Evolutionary conservation across 2,329 filamentous ascomycete genomes (phyloP).

Genomic region (Coniochaeta sp.): DNA sequence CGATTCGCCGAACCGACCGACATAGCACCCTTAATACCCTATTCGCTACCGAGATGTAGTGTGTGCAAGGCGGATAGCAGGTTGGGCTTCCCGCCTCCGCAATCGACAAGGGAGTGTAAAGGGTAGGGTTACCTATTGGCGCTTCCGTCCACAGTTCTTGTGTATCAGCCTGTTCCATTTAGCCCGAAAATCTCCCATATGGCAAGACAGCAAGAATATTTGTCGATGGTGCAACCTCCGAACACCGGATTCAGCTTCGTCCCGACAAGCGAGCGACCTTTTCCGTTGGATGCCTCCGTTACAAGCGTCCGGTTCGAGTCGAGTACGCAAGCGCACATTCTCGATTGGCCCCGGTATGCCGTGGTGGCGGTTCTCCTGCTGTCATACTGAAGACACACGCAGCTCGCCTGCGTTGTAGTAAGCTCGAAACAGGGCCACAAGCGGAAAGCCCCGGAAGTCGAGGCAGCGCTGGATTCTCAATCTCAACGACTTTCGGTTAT

Average conservation of each 20-base stretch:
- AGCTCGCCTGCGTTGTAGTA: slow-evolving; percentile 1
- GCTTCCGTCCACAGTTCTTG: slow-evolving; percentile 1
- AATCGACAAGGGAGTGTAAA: not conserved
- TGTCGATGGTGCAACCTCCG: not conserved
- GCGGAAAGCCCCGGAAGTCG: not conserved
- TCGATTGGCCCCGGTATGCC: not conserved
- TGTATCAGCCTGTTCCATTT: slow-evolving; percentile 15
- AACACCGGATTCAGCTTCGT: not conserved
- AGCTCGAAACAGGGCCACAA: not conserved
- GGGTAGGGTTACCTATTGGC: not conserved
- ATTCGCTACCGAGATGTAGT: slow-evolving; percentile 15
- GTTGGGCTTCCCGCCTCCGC: slow-evolving; percentile 1
- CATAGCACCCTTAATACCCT: slow-evolving; percentile 13
- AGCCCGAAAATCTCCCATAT: slow-evolving; percentile 11
- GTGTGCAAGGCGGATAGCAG: not conserved
- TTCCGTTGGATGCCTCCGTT: not conserved
- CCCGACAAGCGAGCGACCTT: not conserved
- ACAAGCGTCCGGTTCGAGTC: not conserved
- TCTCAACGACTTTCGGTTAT: not conserved
- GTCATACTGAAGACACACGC: not conserved
- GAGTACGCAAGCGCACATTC: not conserved
- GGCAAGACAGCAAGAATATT: not conserved
- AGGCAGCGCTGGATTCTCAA: not conserved
- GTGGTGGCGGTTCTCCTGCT: not conserved
- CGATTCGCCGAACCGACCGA: slow-evolving; percentile 6